Percentiles rank a stretch among this genome's conserved stretches.
Evolutionary conservation across 163 green algal genomes (phyloP).

Genomic region (Trebouxia gelatinosa): DNA sequence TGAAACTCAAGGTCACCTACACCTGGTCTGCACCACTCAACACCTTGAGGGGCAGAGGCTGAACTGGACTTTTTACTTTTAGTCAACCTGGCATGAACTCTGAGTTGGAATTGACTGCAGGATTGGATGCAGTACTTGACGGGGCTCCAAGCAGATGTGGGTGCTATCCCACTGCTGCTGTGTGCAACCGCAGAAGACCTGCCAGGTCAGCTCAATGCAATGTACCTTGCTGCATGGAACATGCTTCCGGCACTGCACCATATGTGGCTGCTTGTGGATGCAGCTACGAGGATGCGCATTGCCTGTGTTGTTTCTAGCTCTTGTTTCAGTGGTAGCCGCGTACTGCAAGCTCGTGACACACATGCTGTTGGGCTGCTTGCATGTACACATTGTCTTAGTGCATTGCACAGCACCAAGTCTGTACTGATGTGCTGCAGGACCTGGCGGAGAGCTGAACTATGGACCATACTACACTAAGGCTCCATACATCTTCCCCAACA

Average conservation of each 20-base stretch:
- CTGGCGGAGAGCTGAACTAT: constrained; percentile 7
- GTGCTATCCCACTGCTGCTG: constrained; percentile 9
- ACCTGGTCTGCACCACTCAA: too few species aligned
- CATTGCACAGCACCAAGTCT: background rate
- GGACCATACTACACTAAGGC: constrained; percentile 20
- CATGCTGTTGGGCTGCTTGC: background rate
- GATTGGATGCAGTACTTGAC: constrained; percentile 28
- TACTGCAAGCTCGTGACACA: background rate
- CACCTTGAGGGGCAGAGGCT: too few species aligned
- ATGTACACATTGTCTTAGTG: background rate
- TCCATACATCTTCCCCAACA: constrained; percentile 26
- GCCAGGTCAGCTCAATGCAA: background rate
- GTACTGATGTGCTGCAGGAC: background rate
- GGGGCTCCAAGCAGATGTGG: constrained; percentile 11
- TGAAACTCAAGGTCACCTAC: too few species aligned
- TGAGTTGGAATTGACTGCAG: too few species aligned
- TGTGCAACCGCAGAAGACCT: constrained; percentile 13
- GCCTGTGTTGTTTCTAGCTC: background rate
- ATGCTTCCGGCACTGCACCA: background rate
- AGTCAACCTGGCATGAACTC: too few species aligned
- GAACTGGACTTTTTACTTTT: too few species aligned
- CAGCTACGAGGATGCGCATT: background rate
- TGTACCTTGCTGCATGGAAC: background rate
- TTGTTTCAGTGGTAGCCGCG: background rate
- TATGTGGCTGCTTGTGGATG: background rate